Percentiles rank a stretch among this genome's conserved stretches.
Evolutionary conservation across 345 rosid genomes (phyloP).

Genomic region (Sisymbrium altissimum): DNA sequence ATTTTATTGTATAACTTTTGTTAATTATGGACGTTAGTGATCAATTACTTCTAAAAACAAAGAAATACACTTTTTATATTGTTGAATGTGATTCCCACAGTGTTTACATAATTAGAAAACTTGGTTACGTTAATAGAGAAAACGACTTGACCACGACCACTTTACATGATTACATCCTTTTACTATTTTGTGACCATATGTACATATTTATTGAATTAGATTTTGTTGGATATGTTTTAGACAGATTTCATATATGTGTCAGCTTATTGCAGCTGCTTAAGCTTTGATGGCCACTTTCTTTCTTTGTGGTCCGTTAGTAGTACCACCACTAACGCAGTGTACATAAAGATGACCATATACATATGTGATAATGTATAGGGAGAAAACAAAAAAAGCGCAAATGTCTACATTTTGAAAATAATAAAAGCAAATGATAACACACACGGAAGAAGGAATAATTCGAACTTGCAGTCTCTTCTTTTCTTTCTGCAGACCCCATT

Average conservation of each 20-base stretch:
- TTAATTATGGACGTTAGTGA: constrained; percentile 3
- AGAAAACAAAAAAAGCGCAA: neutral
- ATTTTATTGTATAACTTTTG: constrained; percentile 1
- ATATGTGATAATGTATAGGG: neutral
- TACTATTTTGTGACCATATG: constrained; percentile 24
- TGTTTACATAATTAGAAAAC: neutral
- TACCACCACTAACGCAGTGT: constrained; percentile 16
- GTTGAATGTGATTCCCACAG: neutral
- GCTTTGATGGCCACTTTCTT: constrained; percentile 23
- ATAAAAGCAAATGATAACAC: constrained; percentile 49
- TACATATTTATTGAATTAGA: constrained; percentile 19
- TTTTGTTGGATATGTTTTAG: constrained; percentile 25
- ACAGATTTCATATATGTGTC: constrained; percentile 20
- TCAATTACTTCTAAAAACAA: neutral
- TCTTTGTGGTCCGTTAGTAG: constrained; percentile 33
- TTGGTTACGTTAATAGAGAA: constrained; percentile 18
- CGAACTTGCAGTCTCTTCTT: constrained; percentile 62
- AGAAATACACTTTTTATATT: neutral
- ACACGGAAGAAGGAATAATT: constrained; percentile 74
- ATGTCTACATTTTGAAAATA: constrained; percentile 19
- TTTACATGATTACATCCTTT: constrained; percentile 31
- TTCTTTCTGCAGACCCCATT: constrained; percentile 46
- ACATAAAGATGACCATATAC: neutral
- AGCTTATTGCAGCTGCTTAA: constrained; percentile 31
- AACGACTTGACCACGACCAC: constrained; percentile 25